Base-by-base conservation (phyloP, 1,139 yeast genomes). In the Debaryomycetaceae sp. region DNA sequence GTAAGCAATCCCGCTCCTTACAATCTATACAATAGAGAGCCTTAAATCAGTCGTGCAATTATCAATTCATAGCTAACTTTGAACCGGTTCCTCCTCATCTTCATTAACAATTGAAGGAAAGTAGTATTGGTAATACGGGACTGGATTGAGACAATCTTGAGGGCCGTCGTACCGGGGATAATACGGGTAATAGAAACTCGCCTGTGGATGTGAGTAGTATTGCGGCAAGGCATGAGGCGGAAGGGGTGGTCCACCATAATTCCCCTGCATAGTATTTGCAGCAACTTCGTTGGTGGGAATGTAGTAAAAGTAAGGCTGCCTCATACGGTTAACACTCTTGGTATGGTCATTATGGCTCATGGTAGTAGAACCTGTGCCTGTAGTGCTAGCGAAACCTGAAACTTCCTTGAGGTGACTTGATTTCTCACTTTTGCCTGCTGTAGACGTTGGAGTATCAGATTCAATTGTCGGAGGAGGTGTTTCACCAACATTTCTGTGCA, bases 271-370 rank as follows among this genome's bases (percentile, higher is more conserved):
- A 11, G 15, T 16, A 5, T 21, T 21, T 6, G 16, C 9, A 12
- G 22, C 21, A 16, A 37, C 27, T 21, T 40, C 49, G 21, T 34
- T 34, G 22, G 36, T 40, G 11, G 58, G 58, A 16, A 53, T 41
- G 35, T 51, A 51, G 37, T 49, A 51, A 32, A 46, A 53, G 27
- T 45, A 49, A 6, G 56, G 53, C 11, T 41, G 37, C 20, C 34
- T 35, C n/a, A 29, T 31, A 16, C 25, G 34, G 2, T 3, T 16
- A n/a, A n/a, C n/a, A n/a, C n/a, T n/a, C n/a, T n/a, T n/a, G n/a
- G n/a, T n/a, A n/a, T n/a, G n/a, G n/a, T n/a, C n/a, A n/a, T n/a
- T n/a, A n/a, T n/a, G n/a, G n/a, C n/a, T n/a, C n/a, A n/a, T n/a
- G n/a, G n/a, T n/a, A n/a, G n/a, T n/a, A n/a, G n/a, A n/a, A n/a